Evolutionary conservation across 345 rosid species (phyloP).

Genomic region (Brassica carinata): DNA sequence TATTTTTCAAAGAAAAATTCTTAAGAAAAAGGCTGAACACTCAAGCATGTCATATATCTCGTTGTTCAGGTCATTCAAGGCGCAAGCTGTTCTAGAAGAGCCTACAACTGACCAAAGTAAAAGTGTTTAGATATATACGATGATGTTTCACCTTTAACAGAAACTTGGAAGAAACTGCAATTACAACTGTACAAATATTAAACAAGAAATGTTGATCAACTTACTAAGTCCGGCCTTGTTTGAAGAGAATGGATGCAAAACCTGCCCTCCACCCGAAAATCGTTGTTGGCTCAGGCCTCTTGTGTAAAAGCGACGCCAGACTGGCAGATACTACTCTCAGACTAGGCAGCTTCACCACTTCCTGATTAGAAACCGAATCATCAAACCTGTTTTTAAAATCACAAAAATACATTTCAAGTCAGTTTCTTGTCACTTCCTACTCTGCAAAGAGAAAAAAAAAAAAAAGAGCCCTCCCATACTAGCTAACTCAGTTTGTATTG

Average conservation of each 20-base stretch:
- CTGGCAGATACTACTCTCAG: slow-evolving; percentile 43
- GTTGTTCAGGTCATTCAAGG: slow-evolving; percentile 7
- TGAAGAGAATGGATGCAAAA: slow-evolving; percentile 73
- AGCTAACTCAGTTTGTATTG: not conserved
- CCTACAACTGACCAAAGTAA: slow-evolving; percentile 27
- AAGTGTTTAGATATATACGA: slow-evolving; percentile 13
- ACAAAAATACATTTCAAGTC: not conserved
- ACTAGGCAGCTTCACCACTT: slow-evolving; percentile 38
- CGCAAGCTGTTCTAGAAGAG: not conserved
- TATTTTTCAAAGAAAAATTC: not conserved
- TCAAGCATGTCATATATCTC: slow-evolving; percentile 13
- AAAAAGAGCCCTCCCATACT: not conserved
- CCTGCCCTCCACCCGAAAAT: slow-evolving; percentile 69
- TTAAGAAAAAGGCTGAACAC: not conserved
- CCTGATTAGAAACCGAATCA: slow-evolving; percentile 44
- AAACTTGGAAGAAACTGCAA: not conserved
- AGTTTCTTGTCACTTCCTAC: not conserved
- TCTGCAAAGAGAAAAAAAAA: not conserved
- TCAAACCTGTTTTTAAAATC: slow-evolving; percentile 43
- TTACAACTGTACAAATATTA: not conserved
- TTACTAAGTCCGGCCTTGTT: slow-evolving; percentile 48
- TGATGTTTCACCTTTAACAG: slow-evolving; percentile 8
- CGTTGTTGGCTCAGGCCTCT: slow-evolving; percentile 57
- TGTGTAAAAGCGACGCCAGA: slow-evolving; percentile 58
- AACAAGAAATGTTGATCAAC: not conserved